Conservation (phyloP, 2,329 filamentous ascomycete species). For the Penicillium italicum region DNA sequence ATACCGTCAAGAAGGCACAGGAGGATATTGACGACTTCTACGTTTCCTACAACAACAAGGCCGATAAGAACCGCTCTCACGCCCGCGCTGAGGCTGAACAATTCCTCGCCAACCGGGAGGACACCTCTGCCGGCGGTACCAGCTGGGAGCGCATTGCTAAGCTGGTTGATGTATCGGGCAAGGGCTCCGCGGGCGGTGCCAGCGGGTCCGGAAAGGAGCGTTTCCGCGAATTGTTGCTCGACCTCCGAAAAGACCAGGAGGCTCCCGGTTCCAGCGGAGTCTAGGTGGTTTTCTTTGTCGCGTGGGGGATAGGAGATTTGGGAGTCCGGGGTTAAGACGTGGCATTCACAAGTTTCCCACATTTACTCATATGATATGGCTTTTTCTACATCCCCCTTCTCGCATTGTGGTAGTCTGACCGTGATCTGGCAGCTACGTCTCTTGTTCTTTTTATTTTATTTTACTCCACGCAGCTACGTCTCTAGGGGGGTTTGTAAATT, state of each 20-base stretch:
- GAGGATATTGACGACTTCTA: conserved; percentile 98
- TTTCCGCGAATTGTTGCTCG: conserved; percentile 85
- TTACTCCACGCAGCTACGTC: conserved; percentile 23
- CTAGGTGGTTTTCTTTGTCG: conserved; percentile 20
- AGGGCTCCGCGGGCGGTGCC: conserved; percentile 80
- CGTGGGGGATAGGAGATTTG: conserved; percentile 4
- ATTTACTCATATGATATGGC: conserved; percentile 9
- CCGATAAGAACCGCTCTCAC: conserved; percentile 87
- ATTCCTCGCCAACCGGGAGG: conserved; percentile 82
- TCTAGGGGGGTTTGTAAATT: conserved; percentile 25
- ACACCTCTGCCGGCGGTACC: conserved; percentile 89
- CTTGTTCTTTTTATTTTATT: conserved; percentile 14
- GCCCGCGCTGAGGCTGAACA: conserved; percentile 89
- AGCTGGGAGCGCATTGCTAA: conserved; percentile 99
- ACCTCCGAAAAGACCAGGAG: conserved; percentile 89
- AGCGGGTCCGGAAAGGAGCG: conserved; percentile 91
- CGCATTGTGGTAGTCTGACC: not conserved
- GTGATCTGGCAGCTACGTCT: conserved; percentile 3
- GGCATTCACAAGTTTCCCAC: conserved; percentile 4
- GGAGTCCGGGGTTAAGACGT: conserved; percentile 1
- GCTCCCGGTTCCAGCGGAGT: conserved; percentile 58
- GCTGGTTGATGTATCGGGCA: conserved; percentile 93
- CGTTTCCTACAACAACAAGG: conserved; percentile 98
- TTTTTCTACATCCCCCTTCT: conserved; percentile 6
- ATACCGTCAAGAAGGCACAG: conserved; percentile 84